Percentiles rank a stretch among this genome's conserved stretches.
Evolutionary conservation across 352 stramenopile genomes (phyloP).

Genomic region (Pythium brachiatum): DNA sequence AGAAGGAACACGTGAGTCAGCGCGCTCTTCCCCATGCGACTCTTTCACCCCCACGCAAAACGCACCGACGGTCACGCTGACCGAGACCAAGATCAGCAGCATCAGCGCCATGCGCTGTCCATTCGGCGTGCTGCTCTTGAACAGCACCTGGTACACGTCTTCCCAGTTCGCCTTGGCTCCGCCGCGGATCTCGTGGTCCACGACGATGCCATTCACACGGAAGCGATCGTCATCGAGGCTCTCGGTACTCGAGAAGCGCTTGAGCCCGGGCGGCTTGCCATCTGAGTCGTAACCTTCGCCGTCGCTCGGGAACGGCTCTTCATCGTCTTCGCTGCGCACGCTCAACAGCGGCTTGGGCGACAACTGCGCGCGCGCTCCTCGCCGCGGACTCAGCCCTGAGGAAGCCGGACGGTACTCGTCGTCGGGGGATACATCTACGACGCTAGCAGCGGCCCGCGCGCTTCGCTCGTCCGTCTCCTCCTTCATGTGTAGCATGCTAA

Average conservation of each 20-base stretch:
- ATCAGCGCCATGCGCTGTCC: constrained; percentile 65
- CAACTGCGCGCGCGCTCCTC: constrained; percentile 23
- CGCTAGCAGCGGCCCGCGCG: constrained; percentile 34
- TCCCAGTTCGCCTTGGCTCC: constrained; percentile 62
- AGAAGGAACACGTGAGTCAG: background rate
- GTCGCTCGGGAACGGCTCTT: constrained; percentile 25
- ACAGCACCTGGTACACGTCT: constrained; percentile 69
- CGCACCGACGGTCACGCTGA: constrained; percentile 59
- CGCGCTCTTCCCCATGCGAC: background rate
- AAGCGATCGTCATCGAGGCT: constrained; percentile 47
- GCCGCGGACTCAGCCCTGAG: constrained; percentile 35
- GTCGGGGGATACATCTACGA: constrained; percentile 41
- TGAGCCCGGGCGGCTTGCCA: constrained; percentile 28
- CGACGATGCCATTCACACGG: constrained; percentile 73
- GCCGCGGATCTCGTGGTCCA: constrained; percentile 70
- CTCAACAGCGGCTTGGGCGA: constrained; percentile 19
- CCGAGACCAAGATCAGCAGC: constrained; percentile 63
- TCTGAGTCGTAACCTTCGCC: constrained; percentile 35
- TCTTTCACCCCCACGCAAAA: background rate
- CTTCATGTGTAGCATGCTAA: constrained; percentile 47
- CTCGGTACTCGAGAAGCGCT: constrained; percentile 28
- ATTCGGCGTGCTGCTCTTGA: constrained; percentile 65
- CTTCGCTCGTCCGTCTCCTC: constrained; percentile 43
- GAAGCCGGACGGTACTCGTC: constrained; percentile 27
- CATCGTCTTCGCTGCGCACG: constrained; percentile 23